A percentile compares a stretch with the other conserved stretches of the same genome.
Conservation (phyloP, 192 early-diverging fungal genomes). For the Coemansia sp. region DNA sequence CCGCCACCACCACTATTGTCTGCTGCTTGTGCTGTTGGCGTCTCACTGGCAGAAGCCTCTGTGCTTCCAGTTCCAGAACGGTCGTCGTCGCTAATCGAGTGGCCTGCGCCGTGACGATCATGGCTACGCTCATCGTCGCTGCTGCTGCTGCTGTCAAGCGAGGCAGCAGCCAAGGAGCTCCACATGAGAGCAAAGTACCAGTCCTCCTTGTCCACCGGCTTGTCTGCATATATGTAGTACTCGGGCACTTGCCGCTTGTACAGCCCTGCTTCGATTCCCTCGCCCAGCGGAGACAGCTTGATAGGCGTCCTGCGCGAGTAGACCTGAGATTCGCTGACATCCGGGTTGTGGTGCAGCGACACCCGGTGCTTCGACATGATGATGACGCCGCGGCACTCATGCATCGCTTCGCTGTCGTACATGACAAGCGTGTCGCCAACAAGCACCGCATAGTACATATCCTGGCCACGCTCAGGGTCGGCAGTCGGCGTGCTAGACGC, state of each 20-base stretch:
- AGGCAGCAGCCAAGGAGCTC: conserved; percentile 55
- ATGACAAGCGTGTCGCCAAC: conserved; percentile 78
- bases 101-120: background rate
- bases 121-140: conserved; percentile 14
- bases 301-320: conserved; percentile 62
- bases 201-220: conserved; percentile 79
- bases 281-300: conserved; percentile 33
- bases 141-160: conserved; percentile 17
- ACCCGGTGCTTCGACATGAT: conserved; percentile 67
- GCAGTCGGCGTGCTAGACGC: conserved; percentile 7
- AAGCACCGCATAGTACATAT: conserved; percentile 71
- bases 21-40: conserved; percentile 2
- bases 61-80: background rate
- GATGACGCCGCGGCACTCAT: conserved; percentile 79
- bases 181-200: conserved; percentile 83
- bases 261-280: conserved; percentile 11
- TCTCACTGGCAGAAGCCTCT: background rate
- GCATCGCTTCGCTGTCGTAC: conserved; percentile 74
- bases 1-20: background rate
- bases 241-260: conserved; percentile 39
- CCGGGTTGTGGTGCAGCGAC: conserved; percentile 50
- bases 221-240: conserved; percentile 62
- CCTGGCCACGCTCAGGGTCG: conserved; percentile 25
- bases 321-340: conserved; percentile 62
- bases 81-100: background rate